phyloP scores from a whole-genome alignment of 2,329 filamentous ascomycete genomes.

The Hyphodiscus sp. region DNA sequence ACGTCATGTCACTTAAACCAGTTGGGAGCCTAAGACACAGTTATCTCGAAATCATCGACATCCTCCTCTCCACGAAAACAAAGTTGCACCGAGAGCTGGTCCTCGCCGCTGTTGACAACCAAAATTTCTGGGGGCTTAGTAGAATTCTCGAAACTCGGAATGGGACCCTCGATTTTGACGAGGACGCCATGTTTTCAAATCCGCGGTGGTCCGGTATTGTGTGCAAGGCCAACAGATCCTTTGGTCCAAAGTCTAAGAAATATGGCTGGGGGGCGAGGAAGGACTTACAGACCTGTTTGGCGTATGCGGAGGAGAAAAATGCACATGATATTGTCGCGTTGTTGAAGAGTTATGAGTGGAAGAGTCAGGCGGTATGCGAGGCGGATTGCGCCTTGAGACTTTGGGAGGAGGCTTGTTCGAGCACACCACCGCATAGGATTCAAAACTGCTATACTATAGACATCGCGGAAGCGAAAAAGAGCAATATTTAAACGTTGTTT shows the following conservation, averaged over 20 bases:
- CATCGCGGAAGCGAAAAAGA: too few relatives aligned
- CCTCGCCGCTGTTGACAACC: background rate
- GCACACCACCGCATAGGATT: background rate
- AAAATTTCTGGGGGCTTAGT: background rate
- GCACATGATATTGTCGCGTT: background rate
- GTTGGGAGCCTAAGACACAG: too few relatives aligned
- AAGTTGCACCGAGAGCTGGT: background rate
- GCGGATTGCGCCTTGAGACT: background rate
- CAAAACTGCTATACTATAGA: too few relatives aligned
- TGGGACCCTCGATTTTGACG: background rate
- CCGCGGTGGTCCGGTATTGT: background rate
- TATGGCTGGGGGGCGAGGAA: background rate
- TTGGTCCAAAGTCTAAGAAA: background rate
- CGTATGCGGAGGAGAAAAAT: background rate
- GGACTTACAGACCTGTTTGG: background rate
- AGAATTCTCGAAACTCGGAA: background rate
- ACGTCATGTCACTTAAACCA: too few relatives aligned
- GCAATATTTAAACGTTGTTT: too few relatives aligned
- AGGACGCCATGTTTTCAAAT: background rate
- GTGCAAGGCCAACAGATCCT: background rate
- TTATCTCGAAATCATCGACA: too few relatives aligned
- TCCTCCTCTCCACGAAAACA: background rate
- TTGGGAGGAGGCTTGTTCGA: background rate
- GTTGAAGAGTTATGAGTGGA: background rate
- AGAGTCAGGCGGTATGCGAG: background rate